Percentiles rank a stretch among this genome's conserved stretches.
phyloP scores from a whole-genome alignment of 1,284 basidiomycete species.

The Ustilago crameri region DNA sequence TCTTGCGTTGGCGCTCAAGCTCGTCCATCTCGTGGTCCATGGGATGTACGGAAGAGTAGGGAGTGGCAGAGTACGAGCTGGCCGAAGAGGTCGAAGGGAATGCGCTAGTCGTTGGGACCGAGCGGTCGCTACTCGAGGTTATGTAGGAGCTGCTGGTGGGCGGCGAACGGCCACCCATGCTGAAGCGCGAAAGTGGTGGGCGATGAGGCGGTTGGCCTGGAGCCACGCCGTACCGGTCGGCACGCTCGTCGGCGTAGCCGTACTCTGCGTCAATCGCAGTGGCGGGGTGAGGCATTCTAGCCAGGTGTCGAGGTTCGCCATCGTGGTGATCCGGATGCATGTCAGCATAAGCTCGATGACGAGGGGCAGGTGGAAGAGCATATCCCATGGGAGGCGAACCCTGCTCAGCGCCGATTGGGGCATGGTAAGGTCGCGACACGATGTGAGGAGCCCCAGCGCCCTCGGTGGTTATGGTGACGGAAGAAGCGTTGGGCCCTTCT shows the following conservation, averaged over 20 bases:
- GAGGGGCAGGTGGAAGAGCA: conserved; percentile 7
- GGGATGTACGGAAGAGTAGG: conserved; percentile 11
- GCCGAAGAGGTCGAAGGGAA: conserved; percentile 26
- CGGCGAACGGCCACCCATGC: conserved; percentile 19
- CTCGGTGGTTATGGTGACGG: conserved; percentile 27
- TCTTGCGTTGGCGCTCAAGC: conserved; percentile 26
- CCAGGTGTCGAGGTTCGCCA: conserved; percentile 12
- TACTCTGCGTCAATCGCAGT: conserved; percentile 18
- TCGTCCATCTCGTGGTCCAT: conserved; percentile 43
- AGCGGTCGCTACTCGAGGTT: conserved; percentile 33
- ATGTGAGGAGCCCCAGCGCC: conserved; percentile 13
- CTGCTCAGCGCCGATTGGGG: conserved; percentile 6
- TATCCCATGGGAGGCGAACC: conserved; percentile 27
- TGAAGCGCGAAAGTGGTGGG: conserved; percentile 18
- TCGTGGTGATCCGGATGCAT: conserved; percentile 28
- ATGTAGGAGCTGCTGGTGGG: conserved; percentile 22
- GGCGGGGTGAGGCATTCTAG: conserved; percentile 14
- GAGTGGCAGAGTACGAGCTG: conserved; percentile 18
- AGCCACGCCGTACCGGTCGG: conserved; percentile 23
- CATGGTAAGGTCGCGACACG: conserved; percentile 14
- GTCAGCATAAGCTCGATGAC: conserved; percentile 27
- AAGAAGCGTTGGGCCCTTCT: conserved; percentile 25
- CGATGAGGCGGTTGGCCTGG: conserved; percentile 19
- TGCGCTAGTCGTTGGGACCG: conserved; percentile 22
- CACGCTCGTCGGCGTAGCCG: conserved; percentile 20